A percentile compares a stretch with the other conserved stretches of the same genome.
These are phyloP conservation scores for Eucalyptus curtisii DNA, from an alignment of 345 rosid species.

Conservation along the genomic window DNA sequence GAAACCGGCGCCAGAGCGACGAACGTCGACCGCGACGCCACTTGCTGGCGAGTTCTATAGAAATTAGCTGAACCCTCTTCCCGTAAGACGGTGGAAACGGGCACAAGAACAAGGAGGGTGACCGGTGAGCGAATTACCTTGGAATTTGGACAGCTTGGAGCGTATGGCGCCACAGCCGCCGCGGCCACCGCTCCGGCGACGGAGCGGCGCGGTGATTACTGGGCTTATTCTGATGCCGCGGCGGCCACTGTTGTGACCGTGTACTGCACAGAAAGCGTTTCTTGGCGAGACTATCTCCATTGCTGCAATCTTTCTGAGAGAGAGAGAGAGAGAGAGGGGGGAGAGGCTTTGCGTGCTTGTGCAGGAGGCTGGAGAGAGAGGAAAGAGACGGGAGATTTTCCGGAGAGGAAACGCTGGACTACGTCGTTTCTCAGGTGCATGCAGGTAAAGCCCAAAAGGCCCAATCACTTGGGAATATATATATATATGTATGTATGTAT, in stretches of 20 bases:
- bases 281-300: background rate
- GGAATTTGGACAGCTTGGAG: background rate
- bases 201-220: background rate
- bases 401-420: background rate
- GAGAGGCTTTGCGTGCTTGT: background rate
- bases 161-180: background rate
- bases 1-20: background rate
- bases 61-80: background rate
- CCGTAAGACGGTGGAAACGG: background rate
- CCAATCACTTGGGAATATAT: background rate
- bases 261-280: background rate
- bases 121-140: background rate
- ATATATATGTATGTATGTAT: no score
- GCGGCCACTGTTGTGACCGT: background rate
- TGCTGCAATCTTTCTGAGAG: background rate
- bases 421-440: background rate
- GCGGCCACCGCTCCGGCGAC: background rate
- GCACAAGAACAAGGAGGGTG: background rate
- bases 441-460: background rate
- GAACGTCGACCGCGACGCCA: background rate
- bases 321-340: background rate
- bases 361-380: background rate
- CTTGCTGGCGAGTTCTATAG: no score
- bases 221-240: background rate
- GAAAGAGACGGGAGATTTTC: background rate